Evolutionary conservation across 2,329 filamentous ascomycete species (phyloP), one percentile per base, ranked within the genome.

Genomic region (Pezizomycotina sp.): DNA sequence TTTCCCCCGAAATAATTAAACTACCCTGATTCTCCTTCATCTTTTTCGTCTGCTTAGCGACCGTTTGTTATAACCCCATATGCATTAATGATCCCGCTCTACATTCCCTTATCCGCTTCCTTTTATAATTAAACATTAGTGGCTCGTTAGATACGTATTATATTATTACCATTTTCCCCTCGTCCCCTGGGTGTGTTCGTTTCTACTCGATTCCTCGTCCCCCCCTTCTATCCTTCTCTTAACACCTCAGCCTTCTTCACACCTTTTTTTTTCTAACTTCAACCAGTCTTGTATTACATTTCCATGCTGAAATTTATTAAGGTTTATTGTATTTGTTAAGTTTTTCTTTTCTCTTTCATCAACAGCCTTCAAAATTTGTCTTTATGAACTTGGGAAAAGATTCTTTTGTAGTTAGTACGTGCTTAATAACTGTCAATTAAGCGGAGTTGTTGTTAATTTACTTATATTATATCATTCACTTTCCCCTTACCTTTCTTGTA

Each of bases 101-200:
- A 30, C 3, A n/a, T 16, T 12, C n/a, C 58, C 20, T 53, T 56
- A 27, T 62, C 54, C 51, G 36, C 21, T 32, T 29, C 33, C 24
- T 27, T 25, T 29, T 31, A 22, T 31, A 12, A 23, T 28, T 34
- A 22, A 12, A n/a, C 24, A 31, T 28, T 31, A n/a, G 21, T 10
- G 6, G 14, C n/a, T 29, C 35, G 47, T 46, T 18, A 26, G 34
- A 35, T 26, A 34, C 33, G 34, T 45, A 41, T 36, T 35, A 55
- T 58, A 58, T 45, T 38, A 22, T 29, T 45, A 30, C 31, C 31
- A 29, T 36, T 48, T 37, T 46, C 48, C 37, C 52, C 51, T 41
- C 44, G 42, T 38, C 45, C 34, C 14, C 35, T 34, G 31, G 34
- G 43, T 27, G 31, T 31, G 39, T 34, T 38, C 27, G 31, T 38